These are phyloP conservation scores for Chlamydomonas schloesseri DNA, from an alignment of 139 green algal genomes.

Conservation along the genomic window DNA sequence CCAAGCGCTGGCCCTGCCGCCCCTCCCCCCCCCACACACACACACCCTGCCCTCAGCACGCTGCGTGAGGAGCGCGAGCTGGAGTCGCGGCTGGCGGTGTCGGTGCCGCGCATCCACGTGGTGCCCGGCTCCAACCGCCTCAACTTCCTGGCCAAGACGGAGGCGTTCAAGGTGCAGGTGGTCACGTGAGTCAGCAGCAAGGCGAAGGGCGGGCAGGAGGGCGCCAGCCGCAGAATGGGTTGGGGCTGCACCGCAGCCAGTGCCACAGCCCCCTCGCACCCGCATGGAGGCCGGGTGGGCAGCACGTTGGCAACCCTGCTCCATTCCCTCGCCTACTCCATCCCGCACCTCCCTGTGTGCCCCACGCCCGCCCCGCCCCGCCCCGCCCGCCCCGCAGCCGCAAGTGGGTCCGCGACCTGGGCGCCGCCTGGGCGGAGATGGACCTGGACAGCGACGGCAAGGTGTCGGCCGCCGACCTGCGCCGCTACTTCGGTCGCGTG, in stretches of 20 bases:
- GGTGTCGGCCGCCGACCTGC: conserved; percentile 20
- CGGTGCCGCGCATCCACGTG: conserved; percentile 31
- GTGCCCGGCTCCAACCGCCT: conserved; percentile 27
- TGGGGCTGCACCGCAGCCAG: no score
- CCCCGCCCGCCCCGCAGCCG: neutral
- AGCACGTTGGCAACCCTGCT: no score
- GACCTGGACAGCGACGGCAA: conserved; percentile 21
- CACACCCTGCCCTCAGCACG: conserved; percentile 18
- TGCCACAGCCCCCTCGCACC: no score
- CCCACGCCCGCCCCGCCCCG: neutral
- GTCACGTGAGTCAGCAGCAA: conserved; percentile 17
- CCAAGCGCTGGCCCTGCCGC: no score
- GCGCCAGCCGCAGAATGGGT: no score
- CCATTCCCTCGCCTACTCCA: no score
- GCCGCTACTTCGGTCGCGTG: conserved; percentile 27
- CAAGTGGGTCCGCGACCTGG: conserved; percentile 6
- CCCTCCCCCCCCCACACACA: no score
- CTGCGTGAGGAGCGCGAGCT: conserved; percentile 30
- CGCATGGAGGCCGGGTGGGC: no score
- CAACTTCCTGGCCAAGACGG: conserved; percentile 16
- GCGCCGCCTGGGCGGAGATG: conserved; percentile 30
- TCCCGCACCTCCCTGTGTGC: no score
- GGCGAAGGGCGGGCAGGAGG: neutral
- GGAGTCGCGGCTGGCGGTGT: conserved; percentile 22
- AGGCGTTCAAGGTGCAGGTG: conserved; percentile 39